Evolutionary conservation across 176 grass and related monocot species (phyloP), one percentile per base, ranked within the genome.

Genomic region (Zoysia japonica): DNA sequence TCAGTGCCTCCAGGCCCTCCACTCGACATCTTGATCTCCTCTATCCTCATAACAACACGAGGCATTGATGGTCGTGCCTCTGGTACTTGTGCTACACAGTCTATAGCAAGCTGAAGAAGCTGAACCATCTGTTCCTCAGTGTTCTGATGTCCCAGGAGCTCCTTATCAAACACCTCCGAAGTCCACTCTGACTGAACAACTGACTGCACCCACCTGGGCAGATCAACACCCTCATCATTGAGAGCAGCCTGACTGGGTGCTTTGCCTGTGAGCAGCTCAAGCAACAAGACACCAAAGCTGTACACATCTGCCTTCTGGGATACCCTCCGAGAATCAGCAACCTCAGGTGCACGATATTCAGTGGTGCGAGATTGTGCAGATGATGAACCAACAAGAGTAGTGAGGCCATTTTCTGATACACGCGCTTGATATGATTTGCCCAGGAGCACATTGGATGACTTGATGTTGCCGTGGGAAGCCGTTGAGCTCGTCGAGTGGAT

Each of bases 221-320:
- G 76, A 72, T 97, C 88, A 13, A 91, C 78, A 8, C 88, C 84
- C 70, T 85, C 88, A 9, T 91, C 86, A 15, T 86, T 86, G 39
- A 87, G 85, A 44, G 85, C 82, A 47, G 88, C 80, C 54, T 97
- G 90, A 9, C 80, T 80, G 15, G 91, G 89, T 37, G 91, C 84
- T 77, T 97, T 97, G 53, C 94, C 94, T 0, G 94, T 93, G 73
- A 97, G 87, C 56, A 97, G 54, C 88, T 97, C 94, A 7, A 97
- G 81, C 78, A 97, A 47, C 16, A 97, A 77, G 47, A 97, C 86
- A 17, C 94, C 94, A 19, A 93, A 97, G 78, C 94, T 97, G 84
- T 88, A 93, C 35, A 93, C 85, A 41, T 97, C 94, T 11, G 90
- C 87, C 80, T 93, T 97, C 71, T 97, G 94, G 53, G 91, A 84